A percentile compares a stretch with the other conserved stretches of the same genome.
These are phyloP conservation scores for Lithohypha guttulata DNA, from an alignment of 2,329 filamentous ascomycete genomes.

Conservation along the genomic window DNA sequence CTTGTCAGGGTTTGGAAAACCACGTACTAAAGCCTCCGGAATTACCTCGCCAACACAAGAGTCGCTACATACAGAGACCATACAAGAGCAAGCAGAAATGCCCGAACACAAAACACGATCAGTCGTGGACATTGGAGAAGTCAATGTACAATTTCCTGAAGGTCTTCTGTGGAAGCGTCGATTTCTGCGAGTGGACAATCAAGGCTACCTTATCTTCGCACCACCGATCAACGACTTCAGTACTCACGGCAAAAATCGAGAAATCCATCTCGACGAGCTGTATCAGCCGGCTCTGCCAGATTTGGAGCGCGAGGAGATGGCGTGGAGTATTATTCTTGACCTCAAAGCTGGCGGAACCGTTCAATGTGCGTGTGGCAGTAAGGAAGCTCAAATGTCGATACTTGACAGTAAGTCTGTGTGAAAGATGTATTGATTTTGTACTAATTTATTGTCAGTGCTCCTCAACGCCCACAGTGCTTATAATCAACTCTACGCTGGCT, in stretches of 20 bases:
- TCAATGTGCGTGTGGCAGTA: constrained; percentile 52
- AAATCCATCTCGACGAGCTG: constrained; percentile 81
- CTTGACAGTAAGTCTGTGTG: constrained; percentile 39
- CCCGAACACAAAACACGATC: constrained; percentile 28
- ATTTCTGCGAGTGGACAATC: constrained; percentile 71
- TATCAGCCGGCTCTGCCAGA: constrained; percentile 69
- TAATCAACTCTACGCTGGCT: constrained; percentile 18
- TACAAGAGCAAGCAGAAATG: constrained; percentile 26
- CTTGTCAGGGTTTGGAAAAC: constrained; percentile 45
- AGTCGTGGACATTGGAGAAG: constrained; percentile 66
- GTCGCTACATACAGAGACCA: constrained; percentile 23
- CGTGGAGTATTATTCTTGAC: constrained; percentile 65
- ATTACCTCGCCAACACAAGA: constrained; percentile 12
- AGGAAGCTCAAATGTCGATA: constrained; percentile 41
- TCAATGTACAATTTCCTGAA: constrained; percentile 96
- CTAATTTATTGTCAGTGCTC: constrained; percentile 31
- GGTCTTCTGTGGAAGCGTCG: constrained; percentile 93
- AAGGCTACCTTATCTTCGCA: constrained; percentile 73
- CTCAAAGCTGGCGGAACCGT: constrained; percentile 51
- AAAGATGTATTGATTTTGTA: too few species aligned
- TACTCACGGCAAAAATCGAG: constrained; percentile 55
- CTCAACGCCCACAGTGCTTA: constrained; percentile 32
- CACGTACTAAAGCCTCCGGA: constrained; percentile 19
- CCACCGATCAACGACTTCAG: constrained; percentile 52
- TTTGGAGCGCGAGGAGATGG: constrained; percentile 82